Evolutionary conservation across 2,329 filamentous ascomycete genomes (phyloP), one percentile per base, ranked within the genome.

Genomic region (Periconia macrospinosa): DNA sequence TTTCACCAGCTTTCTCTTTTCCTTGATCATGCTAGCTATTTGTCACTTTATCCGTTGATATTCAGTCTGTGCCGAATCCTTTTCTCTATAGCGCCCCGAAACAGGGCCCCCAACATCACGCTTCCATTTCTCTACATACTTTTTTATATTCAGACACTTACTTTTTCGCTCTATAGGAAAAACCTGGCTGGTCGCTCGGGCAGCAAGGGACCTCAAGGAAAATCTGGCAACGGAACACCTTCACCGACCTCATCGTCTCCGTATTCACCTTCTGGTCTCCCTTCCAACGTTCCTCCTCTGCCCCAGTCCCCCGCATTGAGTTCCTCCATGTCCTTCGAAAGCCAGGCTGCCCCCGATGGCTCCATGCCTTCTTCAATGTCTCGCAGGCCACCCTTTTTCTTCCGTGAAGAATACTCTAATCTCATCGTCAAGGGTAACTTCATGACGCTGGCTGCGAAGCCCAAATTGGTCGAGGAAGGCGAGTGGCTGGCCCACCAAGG

Each of bases 381-480:
- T 62, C 79, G 90, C 55, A 87, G 87, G 54, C 82, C 84, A 41
- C 90, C 90, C 15, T 78, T 90, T 56, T 92, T 90, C 86, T 85
- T 92, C 67, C 88, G 90, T 67, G 83, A 88, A 52, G 78, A 85
- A 57, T 89, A 90, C 70, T 87, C 89, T 50, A 90, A 88, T 71
- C 86, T 96, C 68, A 96, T 96, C 61, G 92, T 97, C 68, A 96
- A 93, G 79, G 93, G 93, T 55, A 97, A 97, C 78, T 97, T 97
- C 72, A 91, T 96, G 88, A 97, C 93, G 11, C 78, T 97, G 55
- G 95, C 92, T 67, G 91, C 92, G 47, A 89, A 92, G 70, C 93
- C 93, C 19, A 92, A 93, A 79, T 92, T 94, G 52, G 90, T 97
- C 44, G 93, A 97, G 68, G 86, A 91, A 71, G 93, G 91, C 61